A percentile compares a stretch with the other conserved stretches of the same genome.
Evolutionary conservation across 148 eudicot species (phyloP).

Genomic region (Rhododendron mucronatum): DNA sequence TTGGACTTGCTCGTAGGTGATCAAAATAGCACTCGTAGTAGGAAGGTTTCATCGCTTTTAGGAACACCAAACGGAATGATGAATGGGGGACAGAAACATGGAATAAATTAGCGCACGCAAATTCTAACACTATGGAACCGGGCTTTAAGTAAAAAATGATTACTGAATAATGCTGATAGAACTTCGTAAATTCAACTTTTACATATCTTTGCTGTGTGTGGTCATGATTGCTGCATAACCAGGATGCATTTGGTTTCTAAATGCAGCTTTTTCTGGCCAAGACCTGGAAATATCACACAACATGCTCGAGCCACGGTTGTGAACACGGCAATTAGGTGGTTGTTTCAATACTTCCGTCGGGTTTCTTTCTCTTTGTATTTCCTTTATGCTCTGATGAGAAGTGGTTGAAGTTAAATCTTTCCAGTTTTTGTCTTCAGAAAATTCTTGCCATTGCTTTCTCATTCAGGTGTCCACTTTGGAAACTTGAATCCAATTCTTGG

Average conservation of each 20-base stretch:
- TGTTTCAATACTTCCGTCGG: neutral
- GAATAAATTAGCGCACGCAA: neutral
- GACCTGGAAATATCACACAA: neutral
- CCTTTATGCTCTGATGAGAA: neutral
- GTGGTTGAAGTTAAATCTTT: neutral
- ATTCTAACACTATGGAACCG: neutral
- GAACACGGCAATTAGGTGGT: neutral
- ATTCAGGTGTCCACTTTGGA: neutral
- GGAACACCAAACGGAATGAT: neutral
- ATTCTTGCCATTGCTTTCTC: neutral
- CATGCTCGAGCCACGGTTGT: neutral
- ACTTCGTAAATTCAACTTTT: neutral
- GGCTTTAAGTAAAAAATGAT: neutral
- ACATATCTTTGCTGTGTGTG: neutral
- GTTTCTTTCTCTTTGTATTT: neutral
- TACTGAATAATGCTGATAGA: neutral
- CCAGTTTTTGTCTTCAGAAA: neutral
- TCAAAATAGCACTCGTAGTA: neutral
- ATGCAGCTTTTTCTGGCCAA: neutral
- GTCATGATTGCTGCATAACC: neutral
- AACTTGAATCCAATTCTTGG: neutral
- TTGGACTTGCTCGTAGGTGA: neutral
- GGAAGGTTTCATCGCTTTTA: neutral
- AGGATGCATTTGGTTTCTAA: neutral
- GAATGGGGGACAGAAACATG: neutral